A percentile compares a stretch with the other conserved stretches of the same genome.
phyloP scores from a whole-genome alignment of 116 monocot species.

The Iris pallida region DNA sequence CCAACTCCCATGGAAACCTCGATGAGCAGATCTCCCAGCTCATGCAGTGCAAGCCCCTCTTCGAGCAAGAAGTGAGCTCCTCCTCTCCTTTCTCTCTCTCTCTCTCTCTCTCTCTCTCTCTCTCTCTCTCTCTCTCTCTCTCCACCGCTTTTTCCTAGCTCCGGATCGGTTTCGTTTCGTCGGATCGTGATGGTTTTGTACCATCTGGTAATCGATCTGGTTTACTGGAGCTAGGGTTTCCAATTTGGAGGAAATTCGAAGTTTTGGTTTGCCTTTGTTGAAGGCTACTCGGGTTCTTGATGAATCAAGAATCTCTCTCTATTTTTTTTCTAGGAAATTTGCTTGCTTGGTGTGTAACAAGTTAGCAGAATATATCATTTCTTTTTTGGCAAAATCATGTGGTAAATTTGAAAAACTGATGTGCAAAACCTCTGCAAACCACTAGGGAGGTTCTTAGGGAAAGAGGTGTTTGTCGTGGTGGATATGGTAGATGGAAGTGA shows the following conservation, averaged over 20 bases:
- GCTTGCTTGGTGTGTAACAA: not conserved
- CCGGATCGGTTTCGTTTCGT: not conserved
- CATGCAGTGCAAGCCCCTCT: constrained; percentile 81
- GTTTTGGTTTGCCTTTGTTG: not conserved
- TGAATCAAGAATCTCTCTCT: not conserved
- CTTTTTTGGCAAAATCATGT: too few species aligned
- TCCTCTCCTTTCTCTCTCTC: not conserved
- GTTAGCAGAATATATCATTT: too few species aligned
- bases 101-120: too few species aligned
- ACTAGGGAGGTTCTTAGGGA: too few species aligned
- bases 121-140: too few species aligned
- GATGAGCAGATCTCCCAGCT: constrained; percentile 69
- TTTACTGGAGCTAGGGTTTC: constrained; percentile 16
- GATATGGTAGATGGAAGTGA: too few species aligned
- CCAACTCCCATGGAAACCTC: constrained; percentile 50
- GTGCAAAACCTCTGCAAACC: too few species aligned
- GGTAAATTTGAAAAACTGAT: too few species aligned
- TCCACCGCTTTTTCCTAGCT: not conserved
- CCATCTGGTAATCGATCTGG: not conserved
- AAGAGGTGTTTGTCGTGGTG: too few species aligned
- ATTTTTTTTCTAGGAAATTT: not conserved
- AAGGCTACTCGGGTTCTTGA: not conserved
- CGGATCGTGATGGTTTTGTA: not conserved
- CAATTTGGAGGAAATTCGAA: not conserved
- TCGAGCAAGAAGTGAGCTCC: constrained; percentile 52